phyloP scores from a whole-genome alignment of 768 basidiomycete genomes.

The Amanita jacksonii region DNA sequence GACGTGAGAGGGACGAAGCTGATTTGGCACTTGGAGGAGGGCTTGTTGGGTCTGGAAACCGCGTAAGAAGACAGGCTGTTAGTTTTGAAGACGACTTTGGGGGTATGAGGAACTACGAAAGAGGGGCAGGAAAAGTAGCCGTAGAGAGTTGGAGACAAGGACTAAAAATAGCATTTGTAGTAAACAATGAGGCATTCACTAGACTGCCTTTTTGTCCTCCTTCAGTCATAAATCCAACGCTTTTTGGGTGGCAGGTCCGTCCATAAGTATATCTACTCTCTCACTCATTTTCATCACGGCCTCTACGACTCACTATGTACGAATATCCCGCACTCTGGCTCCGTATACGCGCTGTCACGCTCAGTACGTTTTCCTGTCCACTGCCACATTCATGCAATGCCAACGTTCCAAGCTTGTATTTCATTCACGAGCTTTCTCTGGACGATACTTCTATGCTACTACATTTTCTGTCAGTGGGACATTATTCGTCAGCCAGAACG shows the following conservation, averaged over 20 bases:
- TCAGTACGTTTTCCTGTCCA: too few relatives aligned
- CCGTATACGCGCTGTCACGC: too few relatives aligned
- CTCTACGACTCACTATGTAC: neutral
- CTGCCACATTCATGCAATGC: too few relatives aligned
- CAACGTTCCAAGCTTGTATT: slow-evolving; percentile 28
- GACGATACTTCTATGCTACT: slow-evolving; percentile 36
- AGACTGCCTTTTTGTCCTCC: too few relatives aligned
- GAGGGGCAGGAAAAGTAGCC: slow-evolving; percentile 52
- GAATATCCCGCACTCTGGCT: slow-evolving; percentile 3
- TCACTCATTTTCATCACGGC: neutral
- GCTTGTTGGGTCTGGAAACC: slow-evolving; percentile 33
- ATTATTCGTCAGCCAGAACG: slow-evolving; percentile 34
- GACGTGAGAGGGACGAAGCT: slow-evolving; percentile 72
- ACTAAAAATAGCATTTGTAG: too few relatives aligned
- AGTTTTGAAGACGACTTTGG: slow-evolving; percentile 81
- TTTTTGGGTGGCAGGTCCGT: slow-evolving; percentile 8
- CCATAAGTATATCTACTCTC: too few relatives aligned
- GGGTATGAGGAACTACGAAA: slow-evolving; percentile 78
- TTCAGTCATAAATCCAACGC: too few relatives aligned
- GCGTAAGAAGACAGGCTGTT: slow-evolving; percentile 48
- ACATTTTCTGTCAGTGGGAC: slow-evolving; percentile 38
- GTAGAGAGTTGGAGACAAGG: slow-evolving; percentile 57
- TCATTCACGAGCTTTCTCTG: slow-evolving; percentile 37
- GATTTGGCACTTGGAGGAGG: slow-evolving; percentile 84
- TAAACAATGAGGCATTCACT: too few relatives aligned